Evolutionary conservation across 2,329 filamentous ascomycete species (phyloP).

Genomic region (Coniochaeta ligniaria): DNA sequence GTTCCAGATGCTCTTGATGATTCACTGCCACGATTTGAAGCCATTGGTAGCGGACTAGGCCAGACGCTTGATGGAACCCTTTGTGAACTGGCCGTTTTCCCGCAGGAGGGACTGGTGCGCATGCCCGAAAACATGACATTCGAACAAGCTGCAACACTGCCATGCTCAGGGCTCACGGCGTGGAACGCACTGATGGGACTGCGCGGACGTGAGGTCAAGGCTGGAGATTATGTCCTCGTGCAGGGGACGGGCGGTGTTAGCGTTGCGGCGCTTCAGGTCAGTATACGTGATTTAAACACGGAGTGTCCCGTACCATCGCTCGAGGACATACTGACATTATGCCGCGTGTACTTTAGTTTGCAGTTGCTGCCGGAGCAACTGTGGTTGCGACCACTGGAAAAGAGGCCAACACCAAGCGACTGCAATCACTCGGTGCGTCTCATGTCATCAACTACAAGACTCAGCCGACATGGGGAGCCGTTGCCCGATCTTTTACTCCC

Average conservation of each 20-base stretch:
- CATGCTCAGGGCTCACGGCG: slow-evolving; percentile 42
- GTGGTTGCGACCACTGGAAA: slow-evolving; percentile 55
- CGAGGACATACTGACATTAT: neutral
- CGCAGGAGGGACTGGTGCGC: slow-evolving; percentile 48
- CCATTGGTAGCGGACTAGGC: slow-evolving; percentile 41
- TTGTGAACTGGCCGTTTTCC: slow-evolving; percentile 49
- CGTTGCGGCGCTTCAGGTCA: slow-evolving; percentile 26
- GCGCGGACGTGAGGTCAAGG: slow-evolving; percentile 29
- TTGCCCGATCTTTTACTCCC: slow-evolving; percentile 40
- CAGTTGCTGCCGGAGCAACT: slow-evolving; percentile 39
- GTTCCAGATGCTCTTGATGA: slow-evolving; percentile 12
- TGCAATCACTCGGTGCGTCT: slow-evolving; percentile 49
- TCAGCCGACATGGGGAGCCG: slow-evolving; percentile 48
- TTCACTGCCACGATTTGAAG: slow-evolving; percentile 9
- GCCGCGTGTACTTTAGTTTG: slow-evolving; percentile 12
- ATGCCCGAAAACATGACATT: slow-evolving; percentile 36
- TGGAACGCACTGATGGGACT: slow-evolving; percentile 45
- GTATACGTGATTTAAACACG: neutral
- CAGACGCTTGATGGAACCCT: slow-evolving; percentile 50
- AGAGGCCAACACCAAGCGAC: slow-evolving; percentile 42
- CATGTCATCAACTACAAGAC: slow-evolving; percentile 55
- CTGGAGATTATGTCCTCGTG: slow-evolving; percentile 24
- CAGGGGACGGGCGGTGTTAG: slow-evolving; percentile 33
- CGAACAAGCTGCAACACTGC: slow-evolving; percentile 32
- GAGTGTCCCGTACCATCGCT: too few relatives aligned